Evolutionary conservation across 2,329 filamentous ascomycete genomes (phyloP).

Genomic region (Fusarium denticulatum): DNA sequence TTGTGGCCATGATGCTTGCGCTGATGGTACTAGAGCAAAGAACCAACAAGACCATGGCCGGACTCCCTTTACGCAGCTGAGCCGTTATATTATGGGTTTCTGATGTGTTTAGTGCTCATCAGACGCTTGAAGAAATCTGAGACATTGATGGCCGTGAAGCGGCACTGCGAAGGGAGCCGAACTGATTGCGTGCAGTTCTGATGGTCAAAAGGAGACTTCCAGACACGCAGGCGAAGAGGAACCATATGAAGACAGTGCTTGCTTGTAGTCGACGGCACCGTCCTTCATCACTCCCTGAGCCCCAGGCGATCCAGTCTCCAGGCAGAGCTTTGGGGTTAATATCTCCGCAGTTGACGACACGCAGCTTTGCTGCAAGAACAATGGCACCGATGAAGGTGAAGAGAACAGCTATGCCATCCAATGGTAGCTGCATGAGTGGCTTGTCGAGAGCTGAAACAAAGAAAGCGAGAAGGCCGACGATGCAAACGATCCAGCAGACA

Average conservation of each 20-base stretch:
- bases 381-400: constrained; percentile 78
- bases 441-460: constrained; percentile 64
- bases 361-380: constrained; percentile 75
- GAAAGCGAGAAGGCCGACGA: constrained; percentile 69
- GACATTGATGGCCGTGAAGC: constrained; percentile 62
- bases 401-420: constrained; percentile 69
- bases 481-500: constrained; percentile 70
- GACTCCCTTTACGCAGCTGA: background rate
- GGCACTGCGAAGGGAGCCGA: constrained; percentile 53
- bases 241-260: constrained; percentile 80
- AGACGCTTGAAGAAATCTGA: constrained; percentile 60
- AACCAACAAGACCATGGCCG: background rate
- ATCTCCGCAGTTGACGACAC: constrained; percentile 74
- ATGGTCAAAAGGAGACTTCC: constrained; percentile 66
- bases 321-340: constrained; percentile 47
- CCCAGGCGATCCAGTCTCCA: constrained; percentile 69
- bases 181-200: constrained; percentile 60
- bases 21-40: background rate
- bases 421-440: constrained; percentile 61
- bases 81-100: background rate
- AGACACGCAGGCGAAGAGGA: constrained; percentile 72
- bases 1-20: background rate
- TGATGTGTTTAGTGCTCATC: constrained; percentile 31
- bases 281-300: constrained; percentile 66
- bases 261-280: constrained; percentile 82